Conservation (phyloP, 768 basidiomycete genomes). For the Amanita polypyramis region DNA sequence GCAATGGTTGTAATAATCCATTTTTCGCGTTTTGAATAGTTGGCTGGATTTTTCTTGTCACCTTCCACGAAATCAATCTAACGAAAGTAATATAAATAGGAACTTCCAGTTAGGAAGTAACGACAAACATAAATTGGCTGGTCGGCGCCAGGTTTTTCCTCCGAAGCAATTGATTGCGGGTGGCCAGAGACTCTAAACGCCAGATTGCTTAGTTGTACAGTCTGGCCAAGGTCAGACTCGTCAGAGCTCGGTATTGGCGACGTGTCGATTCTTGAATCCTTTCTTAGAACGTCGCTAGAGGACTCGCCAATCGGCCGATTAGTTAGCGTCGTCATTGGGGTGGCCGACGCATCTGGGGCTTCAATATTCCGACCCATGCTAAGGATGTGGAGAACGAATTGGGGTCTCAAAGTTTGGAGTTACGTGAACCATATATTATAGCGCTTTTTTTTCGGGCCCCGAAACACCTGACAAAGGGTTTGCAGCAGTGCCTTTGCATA, state of each 20-base stretch:
- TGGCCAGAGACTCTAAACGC: slow-evolving; percentile 13
- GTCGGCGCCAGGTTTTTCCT: background rate
- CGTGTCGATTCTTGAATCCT: slow-evolving; percentile 28
- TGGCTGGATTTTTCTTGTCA: slow-evolving; percentile 29
- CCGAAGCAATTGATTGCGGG: background rate
- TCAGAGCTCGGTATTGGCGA: slow-evolving; percentile 20
- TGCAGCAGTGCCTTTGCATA: too few relatives aligned
- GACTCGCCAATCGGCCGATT: slow-evolving; percentile 20
- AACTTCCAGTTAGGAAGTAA: background rate
- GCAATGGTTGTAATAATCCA: slow-evolving; percentile 25
- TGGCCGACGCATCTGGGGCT: too few relatives aligned
- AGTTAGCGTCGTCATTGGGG: slow-evolving; percentile 3
- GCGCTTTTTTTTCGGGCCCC: too few relatives aligned
- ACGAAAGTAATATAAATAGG: too few relatives aligned
- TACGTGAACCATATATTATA: too few relatives aligned
- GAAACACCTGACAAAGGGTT: too few relatives aligned
- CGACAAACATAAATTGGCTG: background rate
- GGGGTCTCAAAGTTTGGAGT: too few relatives aligned
- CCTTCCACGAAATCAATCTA: slow-evolving; percentile 11
- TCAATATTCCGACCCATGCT: too few relatives aligned
- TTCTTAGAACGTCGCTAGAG: slow-evolving; percentile 21
- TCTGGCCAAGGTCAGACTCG: slow-evolving; percentile 22
- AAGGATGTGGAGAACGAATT: too few relatives aligned
- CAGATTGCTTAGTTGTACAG: slow-evolving; percentile 21
- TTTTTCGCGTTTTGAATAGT: slow-evolving; percentile 23